Conservation (phyloP, 768 basidiomycete genomes). For the Tulasnella sp. region DNA sequence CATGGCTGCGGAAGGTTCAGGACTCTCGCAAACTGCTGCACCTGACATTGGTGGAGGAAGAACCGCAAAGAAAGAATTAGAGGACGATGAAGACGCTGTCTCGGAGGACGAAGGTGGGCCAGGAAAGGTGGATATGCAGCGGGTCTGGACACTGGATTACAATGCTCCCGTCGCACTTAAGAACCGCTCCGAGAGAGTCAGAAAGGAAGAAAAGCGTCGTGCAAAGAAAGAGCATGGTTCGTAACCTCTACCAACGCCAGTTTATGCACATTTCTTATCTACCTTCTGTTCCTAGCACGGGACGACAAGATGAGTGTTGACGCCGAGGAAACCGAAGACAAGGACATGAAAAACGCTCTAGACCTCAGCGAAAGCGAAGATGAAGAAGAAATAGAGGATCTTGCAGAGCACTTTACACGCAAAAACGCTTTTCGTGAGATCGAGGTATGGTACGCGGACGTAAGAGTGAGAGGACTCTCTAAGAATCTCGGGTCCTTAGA, state of each 20-base stretch:
- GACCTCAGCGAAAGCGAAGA: constrained; percentile 73
- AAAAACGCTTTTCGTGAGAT: constrained; percentile 32
- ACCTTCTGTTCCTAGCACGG: constrained; percentile 41
- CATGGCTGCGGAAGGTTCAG: constrained; percentile 46
- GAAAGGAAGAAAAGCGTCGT: constrained; percentile 40
- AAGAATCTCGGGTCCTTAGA: background rate
- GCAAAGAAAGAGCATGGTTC: constrained; percentile 34
- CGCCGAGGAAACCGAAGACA: constrained; percentile 21
- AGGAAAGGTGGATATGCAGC: constrained; percentile 81
- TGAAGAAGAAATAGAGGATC: constrained; percentile 73
- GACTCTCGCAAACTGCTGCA: constrained; percentile 50
- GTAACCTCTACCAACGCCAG: background rate
- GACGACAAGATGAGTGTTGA: constrained; percentile 32
- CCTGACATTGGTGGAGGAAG: constrained; percentile 41
- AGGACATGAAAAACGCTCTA: constrained; percentile 55
- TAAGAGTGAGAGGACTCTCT: background rate
- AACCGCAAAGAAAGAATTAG: constrained; percentile 19
- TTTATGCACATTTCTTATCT: background rate
- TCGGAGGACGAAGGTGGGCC: constrained; percentile 79
- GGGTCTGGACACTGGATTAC: constrained; percentile 75
- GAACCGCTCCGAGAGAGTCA: constrained; percentile 56
- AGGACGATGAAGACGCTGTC: constrained; percentile 55
- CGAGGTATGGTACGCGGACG: background rate
- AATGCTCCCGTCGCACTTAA: constrained; percentile 58
- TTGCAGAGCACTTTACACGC: constrained; percentile 64